Evolutionary conservation across 495 filamentous ascomycete species (phyloP).

Genomic region (Aspergillus sclerotioniger): DNA sequence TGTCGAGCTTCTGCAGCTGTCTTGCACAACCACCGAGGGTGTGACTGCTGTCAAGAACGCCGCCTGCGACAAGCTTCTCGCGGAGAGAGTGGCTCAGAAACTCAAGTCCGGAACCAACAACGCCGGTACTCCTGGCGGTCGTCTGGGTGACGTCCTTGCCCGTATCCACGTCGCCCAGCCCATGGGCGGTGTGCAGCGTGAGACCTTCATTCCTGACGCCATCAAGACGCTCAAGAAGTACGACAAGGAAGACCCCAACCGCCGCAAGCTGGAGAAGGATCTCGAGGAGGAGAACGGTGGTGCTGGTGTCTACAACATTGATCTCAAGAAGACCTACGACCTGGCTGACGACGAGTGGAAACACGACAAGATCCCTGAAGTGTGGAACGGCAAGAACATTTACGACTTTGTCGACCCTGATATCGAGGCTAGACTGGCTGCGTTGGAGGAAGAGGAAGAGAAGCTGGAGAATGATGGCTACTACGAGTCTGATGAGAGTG

Average conservation of each 20-base stretch:
- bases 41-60: conserved; percentile 92
- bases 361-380: conserved; percentile 90
- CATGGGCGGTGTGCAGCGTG: conserved; percentile 70
- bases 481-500: conserved; percentile 65
- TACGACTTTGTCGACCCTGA: conserved; percentile 96
- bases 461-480: conserved; percentile 80
- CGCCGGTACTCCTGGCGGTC: conserved; percentile 67
- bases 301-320: conserved; percentile 91
- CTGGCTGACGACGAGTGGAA: conserved; percentile 89
- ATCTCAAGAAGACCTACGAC: conserved; percentile 81
- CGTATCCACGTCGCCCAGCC: conserved; percentile 96
- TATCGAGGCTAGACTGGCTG: conserved; percentile 85
- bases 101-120: conserved; percentile 81
- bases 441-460: conserved; percentile 93
- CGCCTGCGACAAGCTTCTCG: conserved; percentile 89
- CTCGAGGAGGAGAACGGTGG: conserved; percentile 91
- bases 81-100: conserved; percentile 90
- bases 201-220: conserved; percentile 87
- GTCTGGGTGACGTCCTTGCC: conserved; percentile 82
- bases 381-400: conserved; percentile 91
- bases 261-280: conserved; percentile 76
- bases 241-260: conserved; percentile 81
- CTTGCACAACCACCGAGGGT: conserved; percentile 92
- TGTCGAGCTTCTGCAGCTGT: conserved; percentile 86
- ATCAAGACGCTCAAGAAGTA: conserved; percentile 79